Percentiles rank a stretch among this genome's conserved stretches.
These are phyloP conservation scores for Asterella californica DNA, from an alignment of 225 moss, liverwort and hornwort genomes.

Conservation along the genomic window DNA sequence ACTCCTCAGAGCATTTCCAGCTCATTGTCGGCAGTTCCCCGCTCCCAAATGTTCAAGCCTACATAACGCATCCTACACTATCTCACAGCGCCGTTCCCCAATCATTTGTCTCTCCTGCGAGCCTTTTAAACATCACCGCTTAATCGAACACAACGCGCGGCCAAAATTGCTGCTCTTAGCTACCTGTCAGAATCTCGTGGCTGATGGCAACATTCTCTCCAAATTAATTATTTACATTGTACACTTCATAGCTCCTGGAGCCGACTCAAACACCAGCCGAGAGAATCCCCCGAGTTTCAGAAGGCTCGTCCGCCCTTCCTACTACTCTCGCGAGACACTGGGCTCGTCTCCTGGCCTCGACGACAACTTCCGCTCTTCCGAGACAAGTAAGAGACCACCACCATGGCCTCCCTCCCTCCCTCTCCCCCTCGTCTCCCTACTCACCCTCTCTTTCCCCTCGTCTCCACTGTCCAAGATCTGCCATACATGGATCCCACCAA, in stretches of 20 bases:
- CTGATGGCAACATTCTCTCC: conserved; percentile 7
- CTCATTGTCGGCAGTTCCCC: conserved; percentile 1
- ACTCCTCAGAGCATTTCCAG: conserved; percentile 1
- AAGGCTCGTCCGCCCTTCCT: background rate
- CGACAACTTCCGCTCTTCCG: background rate
- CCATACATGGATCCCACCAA: conserved; percentile 44
- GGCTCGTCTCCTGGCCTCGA: conserved; percentile 10
- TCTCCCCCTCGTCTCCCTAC: background rate
- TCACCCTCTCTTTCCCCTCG: background rate
- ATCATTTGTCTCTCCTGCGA: background rate
- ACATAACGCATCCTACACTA: background rate
- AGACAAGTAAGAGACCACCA: conserved; percentile 5
- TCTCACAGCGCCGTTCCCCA: background rate
- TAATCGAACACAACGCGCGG: background rate
- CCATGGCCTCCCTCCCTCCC: background rate
- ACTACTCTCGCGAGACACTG: background rate
- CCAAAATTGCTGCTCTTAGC: conserved; percentile 11
- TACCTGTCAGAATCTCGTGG: background rate
- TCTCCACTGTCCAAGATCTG: conserved; percentile 23
- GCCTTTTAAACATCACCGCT: background rate
- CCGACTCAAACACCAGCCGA: background rate
- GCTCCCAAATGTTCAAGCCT: background rate
- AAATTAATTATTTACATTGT: background rate
- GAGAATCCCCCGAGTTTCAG: conserved; percentile 10
- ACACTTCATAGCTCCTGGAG: background rate